Evolutionary conservation across 169 alveolate species (phyloP).

Genomic region (Hammondia hammondi): DNA sequence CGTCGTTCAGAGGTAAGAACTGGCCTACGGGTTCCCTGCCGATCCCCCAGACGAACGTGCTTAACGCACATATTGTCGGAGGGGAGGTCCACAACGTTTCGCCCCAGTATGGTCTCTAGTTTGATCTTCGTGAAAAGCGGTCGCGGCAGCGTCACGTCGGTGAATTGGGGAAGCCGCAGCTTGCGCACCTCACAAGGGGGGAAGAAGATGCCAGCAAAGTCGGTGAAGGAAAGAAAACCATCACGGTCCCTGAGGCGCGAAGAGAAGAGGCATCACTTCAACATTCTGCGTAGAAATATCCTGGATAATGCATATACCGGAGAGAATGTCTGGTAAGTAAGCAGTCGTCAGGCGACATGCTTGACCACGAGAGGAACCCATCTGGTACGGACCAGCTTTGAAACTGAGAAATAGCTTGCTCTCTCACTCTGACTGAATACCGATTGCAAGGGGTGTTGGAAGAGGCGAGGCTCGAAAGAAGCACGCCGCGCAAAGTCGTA

Average conservation of each 20-base stretch:
- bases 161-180: background rate
- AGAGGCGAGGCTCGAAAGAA: too few relatives aligned
- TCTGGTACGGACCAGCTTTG: too few relatives aligned
- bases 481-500: too few relatives aligned
- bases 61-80: background rate
- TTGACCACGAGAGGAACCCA: too few relatives aligned
- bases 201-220: conserved; percentile 30
- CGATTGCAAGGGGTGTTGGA: too few relatives aligned
- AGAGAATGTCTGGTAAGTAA: too few relatives aligned
- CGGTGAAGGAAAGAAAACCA: conserved; percentile 29
- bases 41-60: background rate
- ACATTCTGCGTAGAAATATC: background rate
- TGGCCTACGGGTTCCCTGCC: background rate
- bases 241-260: conserved; percentile 25
- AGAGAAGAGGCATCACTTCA: background rate
- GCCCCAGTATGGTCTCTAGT: background rate
- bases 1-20: background rate
- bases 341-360: too few relatives aligned
- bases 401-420: too few relatives aligned
- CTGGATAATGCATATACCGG: too few relatives aligned
- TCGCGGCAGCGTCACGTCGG: conserved; percentile 8
- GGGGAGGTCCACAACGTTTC: background rate
- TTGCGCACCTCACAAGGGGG: background rate
- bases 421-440: too few relatives aligned
- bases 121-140: background rate